Evolutionary conservation across 2,329 filamentous ascomycete species (phyloP).

Genomic region (Pseudopyrenochaeta lycopersici): DNA sequence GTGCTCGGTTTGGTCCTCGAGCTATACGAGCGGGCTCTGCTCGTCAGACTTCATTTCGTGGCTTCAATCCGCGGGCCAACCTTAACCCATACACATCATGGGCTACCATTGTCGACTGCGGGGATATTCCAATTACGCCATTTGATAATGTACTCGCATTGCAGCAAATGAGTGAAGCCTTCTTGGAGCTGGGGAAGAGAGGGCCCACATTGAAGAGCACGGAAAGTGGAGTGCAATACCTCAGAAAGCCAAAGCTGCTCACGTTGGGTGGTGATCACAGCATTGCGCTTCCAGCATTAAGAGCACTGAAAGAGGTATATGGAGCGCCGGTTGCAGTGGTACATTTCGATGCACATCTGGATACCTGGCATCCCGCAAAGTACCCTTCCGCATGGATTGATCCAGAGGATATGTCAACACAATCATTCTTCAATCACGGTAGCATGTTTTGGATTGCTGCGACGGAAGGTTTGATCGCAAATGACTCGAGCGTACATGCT

Average conservation of each 20-base stretch:
- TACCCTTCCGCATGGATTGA: constrained; percentile 80
- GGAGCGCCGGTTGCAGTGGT: constrained; percentile 58
- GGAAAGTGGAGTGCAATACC: constrained; percentile 52
- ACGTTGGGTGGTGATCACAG: constrained; percentile 61
- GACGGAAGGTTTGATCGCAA: constrained; percentile 79
- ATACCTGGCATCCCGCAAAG: constrained; percentile 84
- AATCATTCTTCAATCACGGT: constrained; percentile 84
- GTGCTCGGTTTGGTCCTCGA: constrained; percentile 80
- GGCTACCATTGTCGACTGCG: constrained; percentile 85
- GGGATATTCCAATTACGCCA: constrained; percentile 86
- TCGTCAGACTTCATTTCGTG: constrained; percentile 80
- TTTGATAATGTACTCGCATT: constrained; percentile 86
- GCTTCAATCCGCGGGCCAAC: constrained; percentile 81
- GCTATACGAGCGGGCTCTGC: constrained; percentile 86
- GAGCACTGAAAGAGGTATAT: constrained; percentile 57
- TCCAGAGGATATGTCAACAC: constrained; percentile 61
- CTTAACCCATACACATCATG: constrained; percentile 86
- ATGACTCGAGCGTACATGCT: constrained; percentile 79
- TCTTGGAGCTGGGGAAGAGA: constrained; percentile 70
- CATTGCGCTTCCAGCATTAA: constrained; percentile 61
- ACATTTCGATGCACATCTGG: constrained; percentile 71
- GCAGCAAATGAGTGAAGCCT: constrained; percentile 84
- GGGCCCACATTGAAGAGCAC: constrained; percentile 46
- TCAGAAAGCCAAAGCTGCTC: constrained; percentile 56
- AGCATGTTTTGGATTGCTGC: constrained; percentile 92